These are phyloP conservation scores for Epichloe gansuensis DNA, from an alignment of 2,329 filamentous ascomycete species.

Conservation along the genomic window DNA sequence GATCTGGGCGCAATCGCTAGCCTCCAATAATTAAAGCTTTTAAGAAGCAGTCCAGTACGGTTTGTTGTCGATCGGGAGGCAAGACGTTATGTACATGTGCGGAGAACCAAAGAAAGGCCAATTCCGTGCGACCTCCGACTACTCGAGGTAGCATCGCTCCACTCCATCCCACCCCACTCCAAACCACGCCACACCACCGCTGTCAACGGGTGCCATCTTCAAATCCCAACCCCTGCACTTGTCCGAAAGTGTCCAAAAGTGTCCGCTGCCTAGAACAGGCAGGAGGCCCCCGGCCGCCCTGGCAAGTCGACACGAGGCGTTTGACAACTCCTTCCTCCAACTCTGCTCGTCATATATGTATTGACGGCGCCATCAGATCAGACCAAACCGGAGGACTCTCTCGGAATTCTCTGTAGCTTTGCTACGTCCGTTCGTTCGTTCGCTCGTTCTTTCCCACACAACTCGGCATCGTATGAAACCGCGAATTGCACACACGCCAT, in stretches of 20 bases:
- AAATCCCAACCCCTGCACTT: neutral
- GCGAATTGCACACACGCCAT: neutral
- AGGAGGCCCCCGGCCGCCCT: neutral
- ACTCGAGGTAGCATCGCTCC: neutral
- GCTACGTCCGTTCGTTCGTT: neutral
- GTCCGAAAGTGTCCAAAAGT: neutral
- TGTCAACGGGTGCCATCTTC: neutral
- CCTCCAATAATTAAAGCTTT: no score
- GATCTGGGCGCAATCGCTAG: no score
- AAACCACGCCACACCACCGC: neutral
- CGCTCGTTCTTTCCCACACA: neutral
- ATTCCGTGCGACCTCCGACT: neutral
- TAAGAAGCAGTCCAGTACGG: no score
- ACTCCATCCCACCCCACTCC: neutral
- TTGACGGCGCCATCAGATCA: neutral
- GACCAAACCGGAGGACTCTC: no score
- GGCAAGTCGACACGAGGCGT: neutral
- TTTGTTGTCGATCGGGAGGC: no score
- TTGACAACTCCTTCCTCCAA: neutral
- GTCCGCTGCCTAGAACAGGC: neutral
- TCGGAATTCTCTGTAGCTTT: neutral
- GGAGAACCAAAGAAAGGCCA: no score
- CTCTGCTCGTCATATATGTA: neutral
- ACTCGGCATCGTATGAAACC: neutral
- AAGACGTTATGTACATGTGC: no score